phyloP scores from a whole-genome alignment of 2,329 filamentous ascomycete genomes.

The Bipolaris victoriae region DNA sequence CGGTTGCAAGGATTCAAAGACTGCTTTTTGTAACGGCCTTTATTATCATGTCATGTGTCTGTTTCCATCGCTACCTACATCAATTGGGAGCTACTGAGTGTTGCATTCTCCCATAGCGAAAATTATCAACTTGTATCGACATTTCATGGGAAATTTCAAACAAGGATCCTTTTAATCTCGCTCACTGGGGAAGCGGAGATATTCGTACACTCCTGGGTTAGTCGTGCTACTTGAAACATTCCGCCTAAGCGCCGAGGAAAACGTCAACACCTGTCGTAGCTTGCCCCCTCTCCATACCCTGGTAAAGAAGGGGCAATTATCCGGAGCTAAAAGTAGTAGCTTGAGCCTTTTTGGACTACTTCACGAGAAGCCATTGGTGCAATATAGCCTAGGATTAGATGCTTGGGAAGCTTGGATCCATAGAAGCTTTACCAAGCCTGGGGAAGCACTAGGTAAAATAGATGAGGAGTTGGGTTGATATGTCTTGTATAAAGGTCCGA shows the following conservation, averaged over 20 bases:
- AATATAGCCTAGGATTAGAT: constrained; percentile 16
- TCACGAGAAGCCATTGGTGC: constrained; percentile 13
- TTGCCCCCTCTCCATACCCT: constrained; percentile 9
- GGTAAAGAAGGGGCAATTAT: neutral
- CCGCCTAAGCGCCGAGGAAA: constrained; percentile 11
- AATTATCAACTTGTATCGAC: too few relatives aligned
- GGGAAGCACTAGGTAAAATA: constrained; percentile 3
- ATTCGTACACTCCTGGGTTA: constrained; percentile 13
- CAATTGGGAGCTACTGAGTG: too few relatives aligned
- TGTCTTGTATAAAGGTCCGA: constrained; percentile 19
- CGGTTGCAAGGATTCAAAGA: too few relatives aligned
- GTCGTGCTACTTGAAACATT: constrained; percentile 25
- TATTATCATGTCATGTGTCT: too few relatives aligned
- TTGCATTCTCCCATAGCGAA: too few relatives aligned
- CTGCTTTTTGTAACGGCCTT: too few relatives aligned
- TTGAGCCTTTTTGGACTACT: constrained; percentile 2
- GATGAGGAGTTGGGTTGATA: neutral
- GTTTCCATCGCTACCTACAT: too few relatives aligned
- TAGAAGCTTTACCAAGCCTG: constrained; percentile 10
- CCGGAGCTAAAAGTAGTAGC: constrained; percentile 13
- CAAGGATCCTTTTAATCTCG: constrained; percentile 17
- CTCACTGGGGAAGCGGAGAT: constrained; percentile 20
- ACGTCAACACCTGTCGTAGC: constrained; percentile 10
- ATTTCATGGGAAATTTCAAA: constrained; percentile 18
- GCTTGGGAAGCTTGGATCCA: constrained; percentile 13